Base-by-base conservation (phyloP, 768 basidiomycete genomes). In the Coprinopsis cinerea region DNA sequence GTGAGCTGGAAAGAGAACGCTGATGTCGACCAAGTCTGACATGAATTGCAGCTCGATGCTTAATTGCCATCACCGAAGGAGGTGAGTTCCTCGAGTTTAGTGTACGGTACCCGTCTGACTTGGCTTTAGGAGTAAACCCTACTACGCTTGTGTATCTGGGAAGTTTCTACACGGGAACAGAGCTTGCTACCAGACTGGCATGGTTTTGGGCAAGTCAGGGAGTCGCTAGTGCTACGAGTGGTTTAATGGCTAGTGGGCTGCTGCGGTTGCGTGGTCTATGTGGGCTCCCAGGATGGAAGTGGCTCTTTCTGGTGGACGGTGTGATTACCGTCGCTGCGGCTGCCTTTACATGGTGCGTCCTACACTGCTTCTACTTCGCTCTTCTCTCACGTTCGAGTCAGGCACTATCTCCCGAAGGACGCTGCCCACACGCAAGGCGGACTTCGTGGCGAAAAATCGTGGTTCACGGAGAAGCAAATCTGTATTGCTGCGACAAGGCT, bases 131-230 rank as follows among this genome's bases (percentile, higher is more conserved):
- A 13, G 70, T 70, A 10, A 70, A 67, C 3, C 68, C 68, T 2
- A 65, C 68, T 3, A 67, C 72, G 15, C 59, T 76, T 7, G 70
- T 70, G 24, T 74, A 74, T 56, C 62, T 74, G 1, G 69, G 70
- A 32, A 61, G 62, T 5, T 73, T 73, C 54, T 74, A 74, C 57
- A 70, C 68, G 30, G 62, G 73, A 22, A 71, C 69, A 0, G 74
- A 76, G 54, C 63, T 74, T 4, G 66, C 71, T 0, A 65, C 66
- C 18, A 63, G 73, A 1, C 58, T 74, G 1, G 72, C 68, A 6
- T 66, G 67, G 54, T 76, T 73, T 61, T 76, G 73, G 66, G 71
- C 69, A 18, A 58, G 67, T 15, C 70, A 67, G 39, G 57, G 60
- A 17, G 51, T 71, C 20, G 69, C 69, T 1, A 67, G 67, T 55